phyloP scores from a whole-genome alignment of 1,284 basidiomycete genomes.

The Ganoderma lucidum region DNA sequence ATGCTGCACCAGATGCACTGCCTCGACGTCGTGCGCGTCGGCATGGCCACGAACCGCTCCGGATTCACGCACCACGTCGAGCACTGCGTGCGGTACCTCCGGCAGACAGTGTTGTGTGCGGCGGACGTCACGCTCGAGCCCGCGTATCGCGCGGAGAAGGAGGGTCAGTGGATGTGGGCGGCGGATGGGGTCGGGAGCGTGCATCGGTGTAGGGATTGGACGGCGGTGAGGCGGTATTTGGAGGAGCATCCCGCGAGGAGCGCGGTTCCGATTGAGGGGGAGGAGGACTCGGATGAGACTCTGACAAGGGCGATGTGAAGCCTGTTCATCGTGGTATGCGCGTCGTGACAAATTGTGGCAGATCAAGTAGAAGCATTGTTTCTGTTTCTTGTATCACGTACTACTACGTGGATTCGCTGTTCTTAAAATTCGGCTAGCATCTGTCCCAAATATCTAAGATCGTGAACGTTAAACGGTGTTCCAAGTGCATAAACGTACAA shows the following conservation, averaged over 20 bases:
- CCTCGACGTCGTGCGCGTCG: conserved; percentile 35
- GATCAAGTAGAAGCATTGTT: background rate
- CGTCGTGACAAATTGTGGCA: background rate
- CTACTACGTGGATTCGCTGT: background rate
- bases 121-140: conserved; percentile 50
- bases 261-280: background rate
- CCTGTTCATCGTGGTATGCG: background rate
- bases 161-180: conserved; percentile 28
- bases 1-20: conserved; percentile 39
- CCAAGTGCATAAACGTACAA: background rate
- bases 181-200: conserved; percentile 32
- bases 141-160: conserved; percentile 35
- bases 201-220: conserved; percentile 47
- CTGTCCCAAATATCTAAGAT: background rate
- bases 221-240: conserved; percentile 15
- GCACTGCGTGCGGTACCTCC: conserved; percentile 50
- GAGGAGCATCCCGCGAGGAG: conserved; percentile 12
- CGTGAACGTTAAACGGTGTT: no score
- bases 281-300: background rate
- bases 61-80: conserved; percentile 41
- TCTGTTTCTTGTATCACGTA: background rate
- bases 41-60: conserved; percentile 29
- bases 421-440: background rate
- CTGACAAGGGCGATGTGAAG: background rate
- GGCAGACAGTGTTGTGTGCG: conserved; percentile 47